Percentiles rank a stretch among this genome's conserved stretches.
Conservation (phyloP, 352 stramenopile genomes). For the Pythium sukuiense region DNA sequence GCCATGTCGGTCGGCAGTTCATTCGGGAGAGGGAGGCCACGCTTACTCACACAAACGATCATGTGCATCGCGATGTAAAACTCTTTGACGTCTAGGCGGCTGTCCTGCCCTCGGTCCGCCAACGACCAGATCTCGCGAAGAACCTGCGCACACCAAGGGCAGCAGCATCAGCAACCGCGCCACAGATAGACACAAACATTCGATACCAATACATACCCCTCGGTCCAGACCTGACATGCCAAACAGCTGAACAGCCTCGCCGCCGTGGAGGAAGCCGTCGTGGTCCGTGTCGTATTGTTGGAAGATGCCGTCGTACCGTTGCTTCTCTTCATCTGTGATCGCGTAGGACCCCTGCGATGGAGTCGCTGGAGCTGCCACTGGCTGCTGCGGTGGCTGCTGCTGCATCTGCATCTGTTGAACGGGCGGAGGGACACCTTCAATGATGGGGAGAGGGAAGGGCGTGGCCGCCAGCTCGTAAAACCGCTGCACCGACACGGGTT, state of each 20-base stretch:
- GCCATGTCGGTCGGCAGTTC: slow-evolving; percentile 69
- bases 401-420: slow-evolving; percentile 14
- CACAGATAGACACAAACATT: not conserved
- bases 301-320: slow-evolving; percentile 92
- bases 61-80: slow-evolving; percentile 97
- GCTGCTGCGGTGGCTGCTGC: slow-evolving; percentile 10
- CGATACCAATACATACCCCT: slow-evolving; percentile 42
- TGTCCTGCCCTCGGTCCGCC: slow-evolving; percentile 90
- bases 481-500: slow-evolving; percentile 59
- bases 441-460: slow-evolving; percentile 54
- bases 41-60: slow-evolving; percentile 94
- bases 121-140: slow-evolving; percentile 93
- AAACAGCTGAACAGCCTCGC: slow-evolving; percentile 91
- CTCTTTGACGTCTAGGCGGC: slow-evolving; percentile 89
- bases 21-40: slow-evolving; percentile 69
- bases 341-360: slow-evolving; percentile 49
- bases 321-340: slow-evolving; percentile 88
- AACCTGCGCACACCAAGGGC: slow-evolving; percentile 26
- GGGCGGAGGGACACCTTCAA: slow-evolving; percentile 67
- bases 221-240: slow-evolving; percentile 92
- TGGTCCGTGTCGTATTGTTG: slow-evolving; percentile 88
- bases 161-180: not conserved
- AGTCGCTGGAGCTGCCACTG: not conserved
- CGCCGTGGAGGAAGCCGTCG: slow-evolving; percentile 91
- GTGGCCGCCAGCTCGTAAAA: slow-evolving; percentile 64